Conservation (phyloP, 108 stramenopile species). For the Conticribra guillardii region DNA sequence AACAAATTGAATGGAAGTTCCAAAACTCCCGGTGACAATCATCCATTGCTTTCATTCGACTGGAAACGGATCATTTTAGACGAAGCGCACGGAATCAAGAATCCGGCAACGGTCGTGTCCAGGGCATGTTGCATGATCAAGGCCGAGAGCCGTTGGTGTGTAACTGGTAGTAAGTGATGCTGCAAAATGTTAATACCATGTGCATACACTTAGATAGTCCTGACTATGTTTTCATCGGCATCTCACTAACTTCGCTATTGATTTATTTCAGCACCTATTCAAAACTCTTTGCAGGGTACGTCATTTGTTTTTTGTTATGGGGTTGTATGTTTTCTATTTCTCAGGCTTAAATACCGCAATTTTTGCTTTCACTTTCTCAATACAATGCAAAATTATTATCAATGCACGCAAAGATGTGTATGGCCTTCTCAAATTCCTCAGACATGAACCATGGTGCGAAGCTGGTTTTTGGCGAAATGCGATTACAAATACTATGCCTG, state of each 20-base stretch:
- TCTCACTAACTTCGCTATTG: too few relatives aligned
- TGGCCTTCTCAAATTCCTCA: slow-evolving; percentile 75
- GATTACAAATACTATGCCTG: slow-evolving; percentile 48
- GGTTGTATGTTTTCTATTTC: too few relatives aligned
- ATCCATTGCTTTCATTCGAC: slow-evolving; percentile 46
- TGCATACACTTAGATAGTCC: too few relatives aligned
- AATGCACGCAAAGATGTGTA: slow-evolving; percentile 84
- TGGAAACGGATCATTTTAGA: slow-evolving; percentile 85
- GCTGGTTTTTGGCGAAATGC: slow-evolving; percentile 75
- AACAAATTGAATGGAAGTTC: slow-evolving; percentile 8
- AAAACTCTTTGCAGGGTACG: slow-evolving; percentile 78
- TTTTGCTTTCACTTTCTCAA: too few relatives aligned
- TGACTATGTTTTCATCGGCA: too few relatives aligned
- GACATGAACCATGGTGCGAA: slow-evolving; percentile 86
- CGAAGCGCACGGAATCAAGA: slow-evolving; percentile 83
- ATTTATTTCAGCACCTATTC: slow-evolving; percentile 61
- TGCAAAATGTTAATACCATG: too few relatives aligned
- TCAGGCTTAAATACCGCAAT: too few relatives aligned
- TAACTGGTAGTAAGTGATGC: slow-evolving; percentile 62
- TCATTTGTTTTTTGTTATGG: too few relatives aligned
- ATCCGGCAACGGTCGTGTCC: slow-evolving; percentile 69
- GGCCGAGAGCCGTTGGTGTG: slow-evolving; percentile 78
- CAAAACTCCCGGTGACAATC: slow-evolving; percentile 8
- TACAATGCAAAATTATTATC: too few relatives aligned
- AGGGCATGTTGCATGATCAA: slow-evolving; percentile 69